Conservation (phyloP, 2,329 filamentous ascomycete genomes). For the Colletotrichum gloeosporioides region DNA sequence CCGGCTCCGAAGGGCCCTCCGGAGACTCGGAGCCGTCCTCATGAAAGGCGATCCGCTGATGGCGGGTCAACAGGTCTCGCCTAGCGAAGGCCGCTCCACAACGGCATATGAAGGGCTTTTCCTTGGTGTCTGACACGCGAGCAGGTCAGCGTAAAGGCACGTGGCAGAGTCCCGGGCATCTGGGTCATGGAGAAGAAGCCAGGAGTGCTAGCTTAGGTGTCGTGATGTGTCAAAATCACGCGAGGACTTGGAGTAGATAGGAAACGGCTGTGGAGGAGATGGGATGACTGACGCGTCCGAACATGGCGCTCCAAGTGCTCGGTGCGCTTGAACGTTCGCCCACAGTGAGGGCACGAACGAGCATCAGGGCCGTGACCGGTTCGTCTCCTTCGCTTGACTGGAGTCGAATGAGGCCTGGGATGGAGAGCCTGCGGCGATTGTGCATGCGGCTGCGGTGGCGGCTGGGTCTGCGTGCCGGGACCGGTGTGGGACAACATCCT, state of each 20-base stretch:
- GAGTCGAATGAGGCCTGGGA: constrained; percentile 17
- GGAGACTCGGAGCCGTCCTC: constrained; percentile 27
- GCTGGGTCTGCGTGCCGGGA: neutral
- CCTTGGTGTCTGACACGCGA: constrained; percentile 45
- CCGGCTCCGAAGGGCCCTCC: constrained; percentile 19
- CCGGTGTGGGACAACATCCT: constrained; percentile 17
- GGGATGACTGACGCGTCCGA: constrained; percentile 44
- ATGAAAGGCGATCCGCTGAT: constrained; percentile 44
- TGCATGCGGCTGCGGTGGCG: neutral
- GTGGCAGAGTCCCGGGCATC: neutral
- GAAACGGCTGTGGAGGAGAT: neutral
- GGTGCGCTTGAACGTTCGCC: constrained; percentile 48
- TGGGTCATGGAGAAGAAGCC: neutral
- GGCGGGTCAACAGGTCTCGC: constrained; percentile 48
- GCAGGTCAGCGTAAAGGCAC: neutral
- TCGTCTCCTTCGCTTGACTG: constrained; percentile 25
- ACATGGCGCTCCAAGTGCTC: constrained; percentile 52
- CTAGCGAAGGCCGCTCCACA: constrained; percentile 51
- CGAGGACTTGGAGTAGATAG: neutral
- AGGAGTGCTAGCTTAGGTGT: neutral
- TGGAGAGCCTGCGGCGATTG: constrained; percentile 16
- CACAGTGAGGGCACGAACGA: constrained; percentile 45
- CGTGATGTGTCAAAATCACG: neutral
- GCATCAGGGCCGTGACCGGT: constrained; percentile 18
- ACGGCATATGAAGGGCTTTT: constrained; percentile 50